Percentiles rank a stretch among this genome's conserved stretches.
phyloP scores from a whole-genome alignment of 345 rosid genomes.

The Sonneratia alba region DNA sequence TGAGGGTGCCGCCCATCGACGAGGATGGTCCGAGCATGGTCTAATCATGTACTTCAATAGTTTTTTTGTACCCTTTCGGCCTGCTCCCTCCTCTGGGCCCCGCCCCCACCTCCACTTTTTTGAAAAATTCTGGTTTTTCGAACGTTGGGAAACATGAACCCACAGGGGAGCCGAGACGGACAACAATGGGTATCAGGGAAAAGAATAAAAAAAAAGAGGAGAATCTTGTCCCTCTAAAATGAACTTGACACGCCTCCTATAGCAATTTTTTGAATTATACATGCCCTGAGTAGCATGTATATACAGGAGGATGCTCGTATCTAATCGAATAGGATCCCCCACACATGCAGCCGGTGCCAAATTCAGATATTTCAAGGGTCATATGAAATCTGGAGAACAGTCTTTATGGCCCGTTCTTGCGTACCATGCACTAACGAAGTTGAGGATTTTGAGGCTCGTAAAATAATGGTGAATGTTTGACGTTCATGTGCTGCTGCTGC shows the following conservation, averaged over 20 bases:
- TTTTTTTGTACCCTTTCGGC: slow-evolving; percentile 7
- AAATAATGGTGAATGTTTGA: too few relatives aligned
- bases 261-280: too few relatives aligned
- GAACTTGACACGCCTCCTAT: neutral
- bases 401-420: too few relatives aligned
- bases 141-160: slow-evolving; percentile 10
- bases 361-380: too few relatives aligned
- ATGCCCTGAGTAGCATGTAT: too few relatives aligned
- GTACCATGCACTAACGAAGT: too few relatives aligned
- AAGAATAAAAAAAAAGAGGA: neutral
- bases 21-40: slow-evolving; percentile 39
- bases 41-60: slow-evolving; percentile 10
- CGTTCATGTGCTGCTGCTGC: too few relatives aligned
- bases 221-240: neutral
- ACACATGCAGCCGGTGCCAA: too few relatives aligned
- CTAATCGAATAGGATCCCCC: too few relatives aligned
- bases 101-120: neutral
- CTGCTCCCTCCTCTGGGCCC: neutral
- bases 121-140: neutral
- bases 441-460: too few relatives aligned
- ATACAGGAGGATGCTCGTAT: too few relatives aligned
- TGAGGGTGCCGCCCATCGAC: slow-evolving; percentile 3
- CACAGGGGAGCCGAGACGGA: neutral
- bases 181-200: neutral
- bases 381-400: too few relatives aligned